These are phyloP conservation scores for Litsea cubeba DNA, from an alignment of 164 flowering plant genomes.

Conservation along the genomic window DNA sequence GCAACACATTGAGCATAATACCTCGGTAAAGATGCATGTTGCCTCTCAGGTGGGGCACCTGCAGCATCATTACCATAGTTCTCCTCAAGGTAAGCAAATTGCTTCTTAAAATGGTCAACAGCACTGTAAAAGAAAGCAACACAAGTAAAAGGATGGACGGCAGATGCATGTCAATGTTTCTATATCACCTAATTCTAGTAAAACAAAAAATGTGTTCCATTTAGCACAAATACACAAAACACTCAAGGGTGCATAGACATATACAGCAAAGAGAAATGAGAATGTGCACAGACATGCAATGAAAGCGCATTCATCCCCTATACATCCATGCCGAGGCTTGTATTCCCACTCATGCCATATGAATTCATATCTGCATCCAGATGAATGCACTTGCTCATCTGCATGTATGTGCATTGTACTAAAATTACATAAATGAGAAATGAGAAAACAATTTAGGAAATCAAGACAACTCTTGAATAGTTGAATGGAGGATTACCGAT, in stretches of 20 bases:
- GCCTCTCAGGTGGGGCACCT: constrained; percentile 84
- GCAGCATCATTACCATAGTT: constrained; percentile 77
- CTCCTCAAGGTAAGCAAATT: constrained; percentile 94
- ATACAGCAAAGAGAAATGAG: background rate
- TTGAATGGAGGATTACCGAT: background rate
- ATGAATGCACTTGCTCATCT: background rate
- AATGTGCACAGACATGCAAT: background rate
- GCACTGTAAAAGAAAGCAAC: constrained; percentile 53
- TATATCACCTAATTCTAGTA: background rate
- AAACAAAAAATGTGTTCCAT: background rate
- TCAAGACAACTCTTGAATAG: background rate
- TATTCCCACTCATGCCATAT: background rate
- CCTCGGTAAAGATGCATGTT: constrained; percentile 97
- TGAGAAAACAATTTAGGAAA: background rate
- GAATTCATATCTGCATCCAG: background rate
- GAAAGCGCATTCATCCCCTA: background rate
- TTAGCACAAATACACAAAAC: background rate
- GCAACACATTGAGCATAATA: constrained; percentile 17
- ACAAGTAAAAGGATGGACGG: background rate
- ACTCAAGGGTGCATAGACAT: background rate
- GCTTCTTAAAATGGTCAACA: constrained; percentile 97
- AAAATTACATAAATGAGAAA: background rate
- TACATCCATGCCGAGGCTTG: background rate
- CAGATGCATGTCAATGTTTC: background rate
- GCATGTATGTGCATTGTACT: background rate